Evolutionary conservation across 495 filamentous ascomycete species (phyloP), one percentile per base, ranked within the genome.

Genomic region (Podospora pseudocomata): DNA sequence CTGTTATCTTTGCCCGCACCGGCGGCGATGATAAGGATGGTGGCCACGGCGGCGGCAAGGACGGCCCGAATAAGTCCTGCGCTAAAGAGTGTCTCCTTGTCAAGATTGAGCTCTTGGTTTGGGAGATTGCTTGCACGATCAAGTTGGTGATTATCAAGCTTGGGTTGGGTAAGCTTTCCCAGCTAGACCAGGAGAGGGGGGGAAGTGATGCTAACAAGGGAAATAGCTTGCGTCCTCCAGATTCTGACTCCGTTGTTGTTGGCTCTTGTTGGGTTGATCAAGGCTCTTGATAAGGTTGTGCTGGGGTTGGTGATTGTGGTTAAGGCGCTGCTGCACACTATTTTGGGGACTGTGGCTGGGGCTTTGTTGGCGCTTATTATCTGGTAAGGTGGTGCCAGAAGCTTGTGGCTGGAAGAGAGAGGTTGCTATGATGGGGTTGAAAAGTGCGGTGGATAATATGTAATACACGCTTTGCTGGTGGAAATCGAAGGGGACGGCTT

Each of bases 141-240:
- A 59, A 53, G 54, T 59, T 64, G 18, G 55, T 68, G 15, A 92
- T 80, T 32, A 68, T 76, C 65, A 80, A 80, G 77, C 71, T 80
- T 11, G 78, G 78, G 28, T 73, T 80, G 27, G 76, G 78, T 80
- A 74, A 63, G 75, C 72, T n/a, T 30, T 57, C 26, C 28, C 16
- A 26, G 39, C 13, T 60, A 16, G 15, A 63, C n/a, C 9, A 2
- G 32, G 1, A 16, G 7, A 15, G 18, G 20, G 9, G 19, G 5
- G 30, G 19, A 26, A 18, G 2, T 30, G 61, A 49, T 58, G 59
- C 30, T 19, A 49, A 28, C 30, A 53, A 63, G 60, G 18, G 7
- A 19, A 20, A 70, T 55, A 74, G 79, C 70, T 61, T 76, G 73
- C 60, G 73, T 80, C 61, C 70, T 80, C 30, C 66, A 70, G 34